Evolutionary conservation across 805 yeast genomes (phyloP).

Genomic region (Kuraishia hungarica): DNA sequence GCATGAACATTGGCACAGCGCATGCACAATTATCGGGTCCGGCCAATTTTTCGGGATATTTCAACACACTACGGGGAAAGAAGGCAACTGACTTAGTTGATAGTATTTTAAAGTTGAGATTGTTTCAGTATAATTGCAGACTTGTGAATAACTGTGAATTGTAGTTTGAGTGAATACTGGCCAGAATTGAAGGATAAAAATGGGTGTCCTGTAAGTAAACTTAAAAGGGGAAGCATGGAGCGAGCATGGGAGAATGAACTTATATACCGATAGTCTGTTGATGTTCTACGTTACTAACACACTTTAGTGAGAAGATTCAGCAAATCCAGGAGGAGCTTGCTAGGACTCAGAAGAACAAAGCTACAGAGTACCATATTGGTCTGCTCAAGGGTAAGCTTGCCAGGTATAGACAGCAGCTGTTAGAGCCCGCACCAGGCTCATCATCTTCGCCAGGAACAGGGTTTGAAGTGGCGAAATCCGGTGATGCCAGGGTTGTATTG

Average conservation of each 20-base stretch:
- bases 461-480: constrained; percentile 90
- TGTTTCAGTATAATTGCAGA: no score
- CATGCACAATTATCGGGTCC: no score
- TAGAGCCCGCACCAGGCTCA: constrained; percentile 81
- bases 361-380: constrained; percentile 96
- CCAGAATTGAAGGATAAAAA: not conserved
- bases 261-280: not conserved
- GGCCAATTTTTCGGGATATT: no score
- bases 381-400: constrained; percentile 92
- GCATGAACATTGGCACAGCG: no score
- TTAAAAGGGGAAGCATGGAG: no score
- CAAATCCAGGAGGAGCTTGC: constrained; percentile 91
- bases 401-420: constrained; percentile 78
- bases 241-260: no score
- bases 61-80: no score
- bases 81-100: no score
- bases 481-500: constrained; percentile 91
- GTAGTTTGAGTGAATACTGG: no score
- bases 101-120: no score
- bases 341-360: constrained; percentile 93
- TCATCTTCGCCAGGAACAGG: constrained; percentile 65
- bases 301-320: constrained; percentile 56
- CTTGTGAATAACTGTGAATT: no score
- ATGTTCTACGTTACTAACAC: not conserved
- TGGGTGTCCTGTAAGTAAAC: not conserved